phyloP scores from a whole-genome alignment of 169 alveolate genomes.

The Plasmodium knowlesi region DNA sequence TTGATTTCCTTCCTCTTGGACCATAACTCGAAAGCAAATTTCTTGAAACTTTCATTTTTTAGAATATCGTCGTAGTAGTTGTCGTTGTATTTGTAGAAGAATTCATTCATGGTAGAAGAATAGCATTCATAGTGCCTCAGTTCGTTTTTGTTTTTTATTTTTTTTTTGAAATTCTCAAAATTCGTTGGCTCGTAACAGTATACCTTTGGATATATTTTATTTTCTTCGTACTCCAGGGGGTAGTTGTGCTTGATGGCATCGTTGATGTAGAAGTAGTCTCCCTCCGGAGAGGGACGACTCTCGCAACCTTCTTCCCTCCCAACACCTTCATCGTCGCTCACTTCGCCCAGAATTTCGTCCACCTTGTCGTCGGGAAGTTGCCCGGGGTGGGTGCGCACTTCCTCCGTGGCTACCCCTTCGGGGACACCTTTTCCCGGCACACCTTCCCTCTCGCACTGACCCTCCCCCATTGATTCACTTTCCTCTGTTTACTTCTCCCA shows the following conservation, averaged over 20 bases:
- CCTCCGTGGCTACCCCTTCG: background rate
- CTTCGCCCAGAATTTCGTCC: slow-evolving; percentile 41
- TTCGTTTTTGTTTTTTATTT: slow-evolving; percentile 72
- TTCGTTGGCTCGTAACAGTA: slow-evolving; percentile 67
- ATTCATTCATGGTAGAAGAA: slow-evolving; percentile 72
- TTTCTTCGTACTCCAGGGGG: slow-evolving; percentile 71
- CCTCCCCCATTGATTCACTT: background rate
- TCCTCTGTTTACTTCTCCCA: background rate
- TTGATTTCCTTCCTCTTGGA: slow-evolving; percentile 34
- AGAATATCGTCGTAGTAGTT: slow-evolving; percentile 69
- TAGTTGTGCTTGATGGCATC: slow-evolving; percentile 53
- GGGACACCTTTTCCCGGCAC: background rate
- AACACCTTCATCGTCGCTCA: slow-evolving; percentile 30
- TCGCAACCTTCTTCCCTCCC: background rate
- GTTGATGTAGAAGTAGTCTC: slow-evolving; percentile 40
- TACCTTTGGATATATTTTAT: slow-evolving; percentile 71
- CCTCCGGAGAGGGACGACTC: background rate
- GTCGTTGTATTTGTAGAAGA: slow-evolving; percentile 61
- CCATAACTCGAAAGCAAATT: slow-evolving; percentile 73
- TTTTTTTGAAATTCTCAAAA: slow-evolving; percentile 64
- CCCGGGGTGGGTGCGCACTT: background rate
- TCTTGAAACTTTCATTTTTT: slow-evolving; percentile 58
- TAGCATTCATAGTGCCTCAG: slow-evolving; percentile 74
- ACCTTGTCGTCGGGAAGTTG: background rate
- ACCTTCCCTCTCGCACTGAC: background rate